Base-by-base conservation (phyloP, 2,329 filamentous ascomycete genomes). In the Westerdykella aurantiaca region DNA sequence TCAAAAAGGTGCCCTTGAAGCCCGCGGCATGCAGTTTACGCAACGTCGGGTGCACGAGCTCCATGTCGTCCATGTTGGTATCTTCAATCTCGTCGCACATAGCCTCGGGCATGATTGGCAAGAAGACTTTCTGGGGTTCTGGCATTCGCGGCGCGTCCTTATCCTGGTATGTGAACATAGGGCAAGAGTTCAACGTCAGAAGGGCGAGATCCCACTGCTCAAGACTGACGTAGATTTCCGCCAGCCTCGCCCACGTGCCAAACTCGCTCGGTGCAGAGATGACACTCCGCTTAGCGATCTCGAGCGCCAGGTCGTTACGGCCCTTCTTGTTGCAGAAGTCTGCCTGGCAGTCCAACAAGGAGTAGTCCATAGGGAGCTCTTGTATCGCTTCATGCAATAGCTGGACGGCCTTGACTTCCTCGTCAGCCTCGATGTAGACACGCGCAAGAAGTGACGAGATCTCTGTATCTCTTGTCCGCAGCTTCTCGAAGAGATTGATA, bases 101-200 rank as follows among this genome's bases (percentile, higher is more conserved):
- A 14, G 88, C 95, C 67, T 97, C 93, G 0, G 86, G 79, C 41
- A 97, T 77, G 13, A 91, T 86, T 0, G 93, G 93, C 12, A 98
- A 78, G 55, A 86, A 82, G 34, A 97, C 86, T 44, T 89, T 86
- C 57, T 86, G 85, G 0, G 93, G 90, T 61, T 95, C 89, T 1
- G 93, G 93, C 85, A 97, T 91, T 47, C 93, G 72, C 3, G 93
- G 93, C 5, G 89, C 85, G 65, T 98, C 93, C 68, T 96, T 97
- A 69, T 98, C 93, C 69, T 97, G 93, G 68, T 98, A 97, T 6
- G 93, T 98, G 68, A 98, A 98, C 93, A 98, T 98, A 7, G 93
- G 93, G 67, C 93, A 98, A 14, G 93, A 98, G 71, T 98, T 98
- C 41, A 98, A 77, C 4, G 93, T 97, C 5, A 95, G 83, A 18